Evolutionary conservation across 352 stramenopile genomes (phyloP), one percentile per base, ranked within the genome.

Genomic region (Pythium grandisporangium): DNA sequence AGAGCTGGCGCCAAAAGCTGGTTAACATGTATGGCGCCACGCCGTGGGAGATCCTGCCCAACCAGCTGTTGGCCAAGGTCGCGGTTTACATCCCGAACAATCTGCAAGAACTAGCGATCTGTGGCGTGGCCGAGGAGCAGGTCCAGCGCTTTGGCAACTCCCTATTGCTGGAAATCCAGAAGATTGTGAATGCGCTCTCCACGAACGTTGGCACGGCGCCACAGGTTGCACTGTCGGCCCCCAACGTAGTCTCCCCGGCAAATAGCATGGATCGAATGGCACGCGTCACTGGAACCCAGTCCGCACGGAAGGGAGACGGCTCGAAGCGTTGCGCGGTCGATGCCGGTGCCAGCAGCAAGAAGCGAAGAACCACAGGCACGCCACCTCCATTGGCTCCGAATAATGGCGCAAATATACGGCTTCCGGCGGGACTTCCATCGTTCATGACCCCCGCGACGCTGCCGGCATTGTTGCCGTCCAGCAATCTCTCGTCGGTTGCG

Each of bases 1-100:
- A 90, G 55, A 74, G 55, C 19, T 90, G 77, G 77, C 70, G 77
- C 7, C 73, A 86, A 48, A 83, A 84, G 54, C 64, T 86, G 5
- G 77, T 90, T 16, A 75, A 79, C 48, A 72, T 79, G 51, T 80
- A 83, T 30, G 67, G 70, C 35, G 55, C 81, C 7, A 61, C 62
- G 8, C 77, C 77, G 10, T 86, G 66, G 67, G 77, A 87, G 17
- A 84, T 90, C 30, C 19, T 87, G 37, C 62, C 77, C 37, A 90
- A 84, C 51, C 52, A 74, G 33, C 70, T 73, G 25, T 49, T 90
- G 16, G 77, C 74, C n/a, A 80, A 82, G 42, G 63, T 91, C 20
- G 70, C 77, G 4, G 59, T 84, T 10, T 73, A 70, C 41, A 56
- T 73, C 43, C 73, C 73, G 6, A 61, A 53, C 17, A 77, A 48